These are phyloP conservation scores for Fusarium fracticaudum DNA, from an alignment of 2,329 filamentous ascomycete genomes.

Conservation along the genomic window DNA sequence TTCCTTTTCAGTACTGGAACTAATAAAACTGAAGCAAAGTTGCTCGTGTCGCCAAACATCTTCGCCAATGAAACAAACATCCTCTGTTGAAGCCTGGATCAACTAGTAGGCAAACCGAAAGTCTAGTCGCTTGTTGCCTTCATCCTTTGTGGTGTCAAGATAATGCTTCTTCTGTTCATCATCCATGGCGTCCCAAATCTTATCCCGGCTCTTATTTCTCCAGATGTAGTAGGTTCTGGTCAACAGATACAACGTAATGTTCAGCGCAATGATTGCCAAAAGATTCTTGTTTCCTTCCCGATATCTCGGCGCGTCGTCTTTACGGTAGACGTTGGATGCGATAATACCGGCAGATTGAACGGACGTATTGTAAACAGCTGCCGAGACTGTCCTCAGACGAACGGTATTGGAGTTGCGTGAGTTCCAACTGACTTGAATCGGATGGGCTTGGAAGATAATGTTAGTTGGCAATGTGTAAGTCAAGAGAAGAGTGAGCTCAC, in stretches of 20 bases:
- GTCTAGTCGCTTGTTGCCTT: not conserved
- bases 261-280: not conserved
- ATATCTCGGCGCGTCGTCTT: not conserved
- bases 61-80: not conserved
- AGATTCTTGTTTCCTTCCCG: not conserved
- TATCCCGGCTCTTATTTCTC: not conserved
- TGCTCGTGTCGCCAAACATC: not conserved
- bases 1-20: not conserved
- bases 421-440: not conserved
- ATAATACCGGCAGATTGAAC: not conserved
- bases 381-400: not conserved
- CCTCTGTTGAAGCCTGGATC: not conserved
- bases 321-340: not conserved
- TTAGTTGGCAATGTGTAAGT: not conserved
- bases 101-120: not conserved
- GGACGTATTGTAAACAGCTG: not conserved
- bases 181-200: not conserved
- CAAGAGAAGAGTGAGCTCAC: accelerated
- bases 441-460: not conserved
- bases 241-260: not conserved
- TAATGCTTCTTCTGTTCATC: not conserved
- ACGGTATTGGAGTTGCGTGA: not conserved
- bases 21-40: not conserved
- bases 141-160: not conserved
- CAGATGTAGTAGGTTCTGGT: not conserved